A percentile compares a stretch with the other conserved stretches of the same genome.
These are phyloP conservation scores for Halophytophthora polymorphica DNA, from an alignment of 352 stramenopile genomes.

Conservation along the genomic window DNA sequence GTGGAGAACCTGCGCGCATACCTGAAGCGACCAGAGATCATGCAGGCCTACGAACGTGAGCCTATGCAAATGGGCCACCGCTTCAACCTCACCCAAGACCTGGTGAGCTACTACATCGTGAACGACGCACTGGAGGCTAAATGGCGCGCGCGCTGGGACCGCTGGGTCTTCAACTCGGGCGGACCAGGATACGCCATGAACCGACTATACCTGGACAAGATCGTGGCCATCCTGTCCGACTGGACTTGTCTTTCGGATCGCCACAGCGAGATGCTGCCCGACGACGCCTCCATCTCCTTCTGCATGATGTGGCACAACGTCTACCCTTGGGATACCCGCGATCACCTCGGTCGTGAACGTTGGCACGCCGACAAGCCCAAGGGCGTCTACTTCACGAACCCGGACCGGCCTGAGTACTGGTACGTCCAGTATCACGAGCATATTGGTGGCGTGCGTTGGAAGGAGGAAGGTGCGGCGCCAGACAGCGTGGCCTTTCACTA, in stretches of 20 bases:
- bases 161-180: constrained; percentile 82
- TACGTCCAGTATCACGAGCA: constrained; percentile 69
- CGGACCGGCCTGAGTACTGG: constrained; percentile 56
- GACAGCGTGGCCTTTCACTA: constrained; percentile 83
- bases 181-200: constrained; percentile 80
- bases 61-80: constrained; percentile 80
- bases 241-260: constrained; percentile 61
- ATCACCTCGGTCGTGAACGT: constrained; percentile 61
- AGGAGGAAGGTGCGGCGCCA: constrained; percentile 46
- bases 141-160: constrained; percentile 52
- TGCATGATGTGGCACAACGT: constrained; percentile 84
- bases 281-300: constrained; percentile 80
- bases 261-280: constrained; percentile 69
- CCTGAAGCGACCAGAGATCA: constrained; percentile 55
- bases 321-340: constrained; percentile 70
- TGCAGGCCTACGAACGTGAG: constrained; percentile 44
- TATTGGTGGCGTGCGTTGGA: constrained; percentile 59
- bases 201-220: constrained; percentile 65
- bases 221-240: constrained; percentile 52
- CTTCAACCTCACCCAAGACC: constrained; percentile 69
- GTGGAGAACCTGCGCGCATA: constrained; percentile 76
- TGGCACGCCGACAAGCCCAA: constrained; percentile 76
- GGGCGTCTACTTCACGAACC: constrained; percentile 61
- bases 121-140: constrained; percentile 52
- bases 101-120: constrained; percentile 80